Evolutionary conservation across 257 asterid species (phyloP), one percentile per base, ranked within the genome.

Genomic region (Knoxia roxburghii): DNA sequence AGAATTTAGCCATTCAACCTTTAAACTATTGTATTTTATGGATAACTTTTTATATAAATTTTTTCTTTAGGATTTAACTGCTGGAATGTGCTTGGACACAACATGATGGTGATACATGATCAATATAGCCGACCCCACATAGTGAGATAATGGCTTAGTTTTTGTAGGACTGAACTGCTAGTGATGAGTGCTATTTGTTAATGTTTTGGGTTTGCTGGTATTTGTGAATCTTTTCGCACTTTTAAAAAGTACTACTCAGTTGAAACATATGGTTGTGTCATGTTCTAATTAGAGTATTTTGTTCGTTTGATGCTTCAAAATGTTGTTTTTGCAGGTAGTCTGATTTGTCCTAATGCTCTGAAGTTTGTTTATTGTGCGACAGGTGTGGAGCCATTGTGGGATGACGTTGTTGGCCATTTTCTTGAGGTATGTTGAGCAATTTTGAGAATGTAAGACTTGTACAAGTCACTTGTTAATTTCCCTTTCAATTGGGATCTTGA

Each of bases 351-450:
- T 37, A 71, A n/a, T n/a, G n/a, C n/a, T n/a, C n/a, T n/a, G n/a
- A n/a, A n/a, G n/a, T n/a, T n/a, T n/a, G n/a, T n/a, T n/a, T n/a
- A 71, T 55, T 65, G 75, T 27, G 67, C 72, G 72, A 75, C 89
- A 93, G 99, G 99, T 81, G 92, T 90, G 72, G 95, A 84, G 75
- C 91, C 97, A 71, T 75, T 90, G 70, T 93, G 99, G 99, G 88
- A 85, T 74, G 97, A 93, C 50, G 85, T 90, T 35, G 86, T 85
- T 68, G 82, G 87, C 70, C 97, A 93, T 81, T 93, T 93, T 70
- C 82, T 86, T 67, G 97, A 86, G 99, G 99, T 90, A 81, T 75
- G 63, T 54, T 67, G 18, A 32, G 70, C 57, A 63, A n/a, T 65
- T 35, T 18, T 30, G 41, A 55, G 41, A 72, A 20, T 37, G 24